Conservation (phyloP, 192 early-diverging fungal genomes). For the Coemansia pectinata region DNA sequence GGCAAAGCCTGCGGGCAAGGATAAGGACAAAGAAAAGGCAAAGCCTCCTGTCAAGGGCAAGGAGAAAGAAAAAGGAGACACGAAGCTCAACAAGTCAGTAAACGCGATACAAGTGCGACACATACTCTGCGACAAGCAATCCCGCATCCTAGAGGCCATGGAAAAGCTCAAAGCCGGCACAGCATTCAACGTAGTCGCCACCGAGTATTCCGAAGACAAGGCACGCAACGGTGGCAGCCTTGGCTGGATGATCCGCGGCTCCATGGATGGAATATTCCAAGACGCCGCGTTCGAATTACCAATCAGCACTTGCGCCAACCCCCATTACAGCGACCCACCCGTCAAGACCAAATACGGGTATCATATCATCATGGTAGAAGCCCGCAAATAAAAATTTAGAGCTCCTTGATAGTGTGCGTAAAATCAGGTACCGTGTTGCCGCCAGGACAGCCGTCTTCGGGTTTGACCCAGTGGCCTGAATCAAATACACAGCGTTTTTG, state of each 20-base stretch:
- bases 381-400: conserved; percentile 44
- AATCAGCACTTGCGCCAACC: conserved; percentile 64
- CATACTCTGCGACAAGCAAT: conserved; percentile 84
- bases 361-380: conserved; percentile 87
- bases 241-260: conserved; percentile 77
- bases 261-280: conserved; percentile 76
- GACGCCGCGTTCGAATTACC: conserved; percentile 76
- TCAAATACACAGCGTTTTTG: conserved; percentile 37
- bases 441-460: conserved; percentile 48
- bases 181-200: conserved; percentile 71
- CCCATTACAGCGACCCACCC: conserved; percentile 70
- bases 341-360: conserved; percentile 76
- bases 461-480: conserved; percentile 37
- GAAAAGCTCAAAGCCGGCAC: conserved; percentile 60
- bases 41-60: neutral
- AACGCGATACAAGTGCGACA: conserved; percentile 70
- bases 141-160: conserved; percentile 69
- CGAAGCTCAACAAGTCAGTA: conserved; percentile 61
- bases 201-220: conserved; percentile 79
- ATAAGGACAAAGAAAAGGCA: conserved; percentile 1
- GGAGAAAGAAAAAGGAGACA: conserved; percentile 28
- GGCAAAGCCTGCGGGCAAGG: neutral
- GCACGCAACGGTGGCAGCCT: conserved; percentile 76
- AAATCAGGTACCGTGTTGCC: conserved; percentile 36
- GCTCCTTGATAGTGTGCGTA: conserved; percentile 20